Evolutionary conservation across 345 rosid genomes (phyloP).

Genomic region (Pugionium cornutum): DNA sequence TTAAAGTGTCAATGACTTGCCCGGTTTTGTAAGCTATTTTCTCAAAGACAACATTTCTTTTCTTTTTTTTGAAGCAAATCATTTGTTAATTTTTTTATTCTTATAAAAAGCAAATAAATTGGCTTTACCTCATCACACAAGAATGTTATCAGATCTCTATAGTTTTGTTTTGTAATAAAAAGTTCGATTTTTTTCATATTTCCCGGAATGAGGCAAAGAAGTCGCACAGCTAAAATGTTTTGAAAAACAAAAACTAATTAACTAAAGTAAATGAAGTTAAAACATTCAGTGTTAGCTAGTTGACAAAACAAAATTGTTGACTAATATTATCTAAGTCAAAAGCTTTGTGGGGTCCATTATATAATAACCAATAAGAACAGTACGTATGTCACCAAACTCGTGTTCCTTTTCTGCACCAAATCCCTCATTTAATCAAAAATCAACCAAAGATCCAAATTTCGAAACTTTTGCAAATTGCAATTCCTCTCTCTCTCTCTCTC

Average conservation of each 20-base stretch:
- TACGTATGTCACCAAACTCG: slow-evolving; percentile 29
- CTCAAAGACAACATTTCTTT: too few relatives aligned
- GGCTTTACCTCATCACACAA: not conserved
- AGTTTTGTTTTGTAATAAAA: not conserved
- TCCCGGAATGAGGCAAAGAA: slow-evolving; percentile 35
- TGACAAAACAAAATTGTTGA: slow-evolving; percentile 20
- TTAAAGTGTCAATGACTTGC: too few relatives aligned
- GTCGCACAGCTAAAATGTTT: slow-evolving; percentile 33
- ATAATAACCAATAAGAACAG: not conserved
- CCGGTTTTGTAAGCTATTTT: too few relatives aligned
- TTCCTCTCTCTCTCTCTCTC: slow-evolving; percentile 14
- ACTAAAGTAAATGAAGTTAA: slow-evolving; percentile 15
- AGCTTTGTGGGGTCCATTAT: slow-evolving; percentile 33
- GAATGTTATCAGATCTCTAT: not conserved
- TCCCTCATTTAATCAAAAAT: slow-evolving; percentile 35
- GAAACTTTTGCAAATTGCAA: slow-evolving; percentile 23
- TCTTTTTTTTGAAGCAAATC: too few relatives aligned
- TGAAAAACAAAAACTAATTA: slow-evolving; percentile 10
- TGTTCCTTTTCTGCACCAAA: slow-evolving; percentile 35
- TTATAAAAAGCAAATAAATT: too few relatives aligned
- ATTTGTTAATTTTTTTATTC: too few relatives aligned
- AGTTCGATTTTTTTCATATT: slow-evolving; percentile 4
- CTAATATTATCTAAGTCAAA: slow-evolving; percentile 19
- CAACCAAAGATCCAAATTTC: slow-evolving; percentile 32
- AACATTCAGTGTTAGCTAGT: not conserved